These are phyloP conservation scores for Pyropia yezoensis DNA, from an alignment of 23 red algal species.

Conservation along the genomic window DNA sequence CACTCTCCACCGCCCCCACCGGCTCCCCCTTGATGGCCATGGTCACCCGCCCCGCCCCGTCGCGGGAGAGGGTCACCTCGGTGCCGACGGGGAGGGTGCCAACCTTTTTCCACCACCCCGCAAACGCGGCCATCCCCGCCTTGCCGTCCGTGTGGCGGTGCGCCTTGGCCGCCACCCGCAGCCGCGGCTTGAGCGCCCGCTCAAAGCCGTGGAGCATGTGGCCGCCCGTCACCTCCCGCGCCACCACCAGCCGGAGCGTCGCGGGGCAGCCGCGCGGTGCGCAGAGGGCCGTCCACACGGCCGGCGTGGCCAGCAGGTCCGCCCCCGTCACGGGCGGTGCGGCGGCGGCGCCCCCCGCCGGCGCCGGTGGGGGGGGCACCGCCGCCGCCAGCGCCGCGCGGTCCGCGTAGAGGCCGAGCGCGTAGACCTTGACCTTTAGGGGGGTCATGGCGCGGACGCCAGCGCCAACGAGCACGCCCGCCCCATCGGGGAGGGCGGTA, in stretches of 20 bases:
- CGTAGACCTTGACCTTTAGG: slow-evolving; percentile 68
- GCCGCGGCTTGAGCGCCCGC: slow-evolving; percentile 33
- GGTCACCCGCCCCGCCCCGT: slow-evolving; percentile 17
- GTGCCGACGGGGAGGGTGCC: slow-evolving; percentile 47
- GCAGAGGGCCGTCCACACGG: slow-evolving; percentile 22
- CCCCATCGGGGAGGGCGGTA: not conserved
- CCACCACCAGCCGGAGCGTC: slow-evolving; percentile 59
- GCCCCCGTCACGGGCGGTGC: not conserved
- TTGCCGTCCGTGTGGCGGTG: slow-evolving; percentile 40
- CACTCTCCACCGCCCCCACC: slow-evolving; percentile 30
- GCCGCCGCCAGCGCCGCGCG: not conserved
- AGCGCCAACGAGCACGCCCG: slow-evolving; percentile 26
- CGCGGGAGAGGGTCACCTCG: slow-evolving; percentile 36
- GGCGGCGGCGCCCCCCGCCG: slow-evolving; percentile 2
- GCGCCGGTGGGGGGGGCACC: not conserved
- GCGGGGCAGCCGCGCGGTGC: not conserved
- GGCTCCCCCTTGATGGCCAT: slow-evolving; percentile 26
- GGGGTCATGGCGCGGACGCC: slow-evolving; percentile 57
- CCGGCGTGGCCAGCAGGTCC: slow-evolving; percentile 7
- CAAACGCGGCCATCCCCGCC: slow-evolving; percentile 24
- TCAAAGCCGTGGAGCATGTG: slow-evolving; percentile 88
- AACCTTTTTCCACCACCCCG: slow-evolving; percentile 18
- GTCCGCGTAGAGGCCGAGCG: slow-evolving; percentile 68
- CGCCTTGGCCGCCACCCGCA: slow-evolving; percentile 39
- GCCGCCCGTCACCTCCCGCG: slow-evolving; percentile 43